Conservation (phyloP, 2,329 filamentous ascomycete species). For the Colletotrichum sp. region DNA sequence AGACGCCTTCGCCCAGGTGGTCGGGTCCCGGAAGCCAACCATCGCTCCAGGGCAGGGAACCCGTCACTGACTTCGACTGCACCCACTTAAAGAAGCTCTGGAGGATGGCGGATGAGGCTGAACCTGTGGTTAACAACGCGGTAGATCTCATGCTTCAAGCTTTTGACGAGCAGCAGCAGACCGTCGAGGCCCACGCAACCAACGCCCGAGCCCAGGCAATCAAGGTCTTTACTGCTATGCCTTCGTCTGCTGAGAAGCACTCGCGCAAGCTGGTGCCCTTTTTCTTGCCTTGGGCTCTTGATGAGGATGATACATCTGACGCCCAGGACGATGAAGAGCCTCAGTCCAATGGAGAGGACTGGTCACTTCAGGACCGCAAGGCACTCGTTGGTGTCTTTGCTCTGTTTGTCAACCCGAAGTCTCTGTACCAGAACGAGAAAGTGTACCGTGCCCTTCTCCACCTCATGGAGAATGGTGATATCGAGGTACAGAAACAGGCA, state of each 20-base stretch:
- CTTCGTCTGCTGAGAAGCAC: conserved; percentile 81
- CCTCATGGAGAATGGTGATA: conserved; percentile 85
- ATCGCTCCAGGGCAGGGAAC: conserved; percentile 34
- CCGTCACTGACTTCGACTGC: conserved; percentile 82
- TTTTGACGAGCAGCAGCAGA: conserved; percentile 69
- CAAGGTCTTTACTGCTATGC: conserved; percentile 75
- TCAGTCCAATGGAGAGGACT: conserved; percentile 49
- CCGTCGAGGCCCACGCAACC: conserved; percentile 52
- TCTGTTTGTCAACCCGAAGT: conserved; percentile 85
- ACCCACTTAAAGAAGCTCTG: conserved; percentile 71
- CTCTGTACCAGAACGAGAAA: conserved; percentile 77
- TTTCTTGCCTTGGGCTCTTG: conserved; percentile 79
- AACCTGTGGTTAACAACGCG: conserved; percentile 57
- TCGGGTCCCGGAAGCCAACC: conserved; percentile 42
- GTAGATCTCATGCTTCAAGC: conserved; percentile 63
- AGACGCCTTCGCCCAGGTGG: conserved; percentile 60
- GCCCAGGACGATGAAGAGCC: conserved; percentile 50
- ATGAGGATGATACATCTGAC: conserved; percentile 46
- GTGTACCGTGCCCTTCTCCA: conserved; percentile 78
- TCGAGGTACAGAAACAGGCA: conserved; percentile 84
- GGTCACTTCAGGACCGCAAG: conserved; percentile 83
- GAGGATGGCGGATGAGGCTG: conserved; percentile 53
- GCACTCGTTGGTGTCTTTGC: conserved; percentile 81
- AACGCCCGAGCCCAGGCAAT: conserved; percentile 79
- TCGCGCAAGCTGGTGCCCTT: conserved; percentile 86